Percentiles rank a stretch among this genome's conserved stretches.
phyloP scores from a whole-genome alignment of 1,284 basidiomycete species.

The Bjerkandera adusta region DNA sequence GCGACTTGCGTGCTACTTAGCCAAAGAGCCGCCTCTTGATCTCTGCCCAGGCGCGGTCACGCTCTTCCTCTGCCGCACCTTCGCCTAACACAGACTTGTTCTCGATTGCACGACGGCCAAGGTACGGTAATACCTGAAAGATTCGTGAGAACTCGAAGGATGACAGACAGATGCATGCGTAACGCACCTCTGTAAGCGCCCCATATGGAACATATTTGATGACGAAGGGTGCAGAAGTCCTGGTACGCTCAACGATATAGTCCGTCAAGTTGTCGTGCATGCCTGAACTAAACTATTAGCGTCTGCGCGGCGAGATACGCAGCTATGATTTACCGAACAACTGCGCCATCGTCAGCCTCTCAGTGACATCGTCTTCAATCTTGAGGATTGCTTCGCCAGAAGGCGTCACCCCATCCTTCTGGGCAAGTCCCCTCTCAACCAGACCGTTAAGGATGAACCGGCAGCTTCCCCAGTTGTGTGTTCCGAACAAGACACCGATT shows the following conservation, averaged over 20 bases:
- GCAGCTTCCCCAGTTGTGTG: conserved; percentile 79
- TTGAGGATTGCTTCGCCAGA: conserved; percentile 32
- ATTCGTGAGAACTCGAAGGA: background rate
- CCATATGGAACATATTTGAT: conserved; percentile 89
- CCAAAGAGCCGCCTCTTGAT: conserved; percentile 22
- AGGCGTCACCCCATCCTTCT: conserved; percentile 20
- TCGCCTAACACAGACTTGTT: conserved; percentile 64
- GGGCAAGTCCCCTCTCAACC: conserved; percentile 55
- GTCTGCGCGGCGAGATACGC: conserved; percentile 24
- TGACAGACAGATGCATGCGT: background rate
- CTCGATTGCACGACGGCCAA: conserved; percentile 65
- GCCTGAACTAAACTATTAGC: conserved; percentile 39
- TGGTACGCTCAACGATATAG: conserved; percentile 58
- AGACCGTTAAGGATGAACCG: conserved; percentile 62
- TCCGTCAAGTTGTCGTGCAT: conserved; percentile 85
- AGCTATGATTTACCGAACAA: conserved; percentile 84
- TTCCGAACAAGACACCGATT: conserved; percentile 80
- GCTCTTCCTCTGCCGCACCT: conserved; percentile 50
- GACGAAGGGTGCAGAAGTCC: conserved; percentile 62
- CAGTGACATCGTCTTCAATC: conserved; percentile 54
- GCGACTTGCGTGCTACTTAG: no score
- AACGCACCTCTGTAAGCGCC: conserved; percentile 59
- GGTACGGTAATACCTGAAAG: conserved; percentile 60
- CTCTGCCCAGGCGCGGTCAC: conserved; percentile 37
- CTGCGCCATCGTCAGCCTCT: conserved; percentile 78